Evolutionary conservation across 768 basidiomycete genomes (phyloP), one percentile per base, ranked within the genome.

Genomic region (Flagelloscypha sp.): DNA sequence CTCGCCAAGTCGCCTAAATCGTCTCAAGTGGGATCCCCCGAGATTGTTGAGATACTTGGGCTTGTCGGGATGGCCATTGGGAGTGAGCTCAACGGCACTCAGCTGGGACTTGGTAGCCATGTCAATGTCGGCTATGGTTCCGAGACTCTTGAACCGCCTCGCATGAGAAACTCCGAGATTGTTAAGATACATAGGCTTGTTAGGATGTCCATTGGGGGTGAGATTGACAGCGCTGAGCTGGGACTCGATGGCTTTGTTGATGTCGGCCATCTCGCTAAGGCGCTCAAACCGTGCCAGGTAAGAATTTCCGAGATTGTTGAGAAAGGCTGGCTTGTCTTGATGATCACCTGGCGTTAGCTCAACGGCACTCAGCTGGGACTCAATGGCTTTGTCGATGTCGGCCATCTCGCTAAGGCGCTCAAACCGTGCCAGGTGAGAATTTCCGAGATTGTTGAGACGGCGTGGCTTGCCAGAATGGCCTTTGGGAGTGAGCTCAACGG

Each of bases 1-100:
- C 13, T 42, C 34, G 1, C 58, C 55, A 6, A 53, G 44, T 17
- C 36, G 24, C 15, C 49, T 46, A 38, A 50, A 63, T 20, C 36
- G 52, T 25, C 20, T 15, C 12, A 28, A 21, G 18, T 30, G 31
- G 20, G 44, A 48, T n/a, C 11, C 33, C n/a, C 41, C 48, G 7
- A 53, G 36, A 22, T 41, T 32, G 9, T 17, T 33, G 11, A 45
- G 30, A 18, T 21, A 25, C 13, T 3, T 6, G 8, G 9, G 29
- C 21, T 36, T 33, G 22, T 24, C 17, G 12, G 39, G 25, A 28
- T 46, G 37, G 8, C 38, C 39, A 3, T 44, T 38, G 5, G 50
- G 50, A 18, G 48, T 48, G 24, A 43, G 44, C 3, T 38, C 37
- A 15, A 50, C 48, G 1, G 35, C 48, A 19, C 48, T 43, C 45